phyloP scores from a whole-genome alignment of 306 rosid species.

The Quercus alba region DNA sequence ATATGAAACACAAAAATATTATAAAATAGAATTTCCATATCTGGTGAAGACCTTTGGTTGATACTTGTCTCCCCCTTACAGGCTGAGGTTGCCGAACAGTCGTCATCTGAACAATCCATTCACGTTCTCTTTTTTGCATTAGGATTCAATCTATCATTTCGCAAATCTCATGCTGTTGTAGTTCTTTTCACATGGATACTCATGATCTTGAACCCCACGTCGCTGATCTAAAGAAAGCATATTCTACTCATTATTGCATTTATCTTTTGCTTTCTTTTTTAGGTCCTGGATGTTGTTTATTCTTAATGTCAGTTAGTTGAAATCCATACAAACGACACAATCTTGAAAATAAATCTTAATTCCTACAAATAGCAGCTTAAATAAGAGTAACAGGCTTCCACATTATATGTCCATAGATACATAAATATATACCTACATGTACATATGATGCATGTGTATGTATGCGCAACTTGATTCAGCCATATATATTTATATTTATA shows the following conservation, averaged over 20 bases:
- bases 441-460: no score
- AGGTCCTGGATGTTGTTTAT: not conserved
- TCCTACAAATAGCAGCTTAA: conserved; percentile 10
- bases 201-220: conserved; percentile 59
- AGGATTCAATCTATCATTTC: conserved; percentile 41
- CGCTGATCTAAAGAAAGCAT: conserved; percentile 29
- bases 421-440: no score
- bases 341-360: conserved; percentile 53
- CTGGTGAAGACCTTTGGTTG: conserved; percentile 41
- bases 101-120: conserved; percentile 52
- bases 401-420: not conserved
- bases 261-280: conserved; percentile 11
- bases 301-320: conserved; percentile 27
- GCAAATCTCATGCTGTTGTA: conserved; percentile 40
- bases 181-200: conserved; percentile 55
- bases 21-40: conserved; percentile 8
- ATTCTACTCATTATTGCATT: conserved; percentile 28
- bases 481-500: not conserved
- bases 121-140: conserved; percentile 44
- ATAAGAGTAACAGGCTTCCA: not conserved
- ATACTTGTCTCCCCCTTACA: conserved; percentile 52
- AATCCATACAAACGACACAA: conserved; percentile 39
- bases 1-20: not conserved
- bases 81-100: conserved; percentile 51
- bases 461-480: not conserved